Conservation (phyloP, 2,329 filamentous ascomycete genomes). For the Aspergillus unguis region DNA sequence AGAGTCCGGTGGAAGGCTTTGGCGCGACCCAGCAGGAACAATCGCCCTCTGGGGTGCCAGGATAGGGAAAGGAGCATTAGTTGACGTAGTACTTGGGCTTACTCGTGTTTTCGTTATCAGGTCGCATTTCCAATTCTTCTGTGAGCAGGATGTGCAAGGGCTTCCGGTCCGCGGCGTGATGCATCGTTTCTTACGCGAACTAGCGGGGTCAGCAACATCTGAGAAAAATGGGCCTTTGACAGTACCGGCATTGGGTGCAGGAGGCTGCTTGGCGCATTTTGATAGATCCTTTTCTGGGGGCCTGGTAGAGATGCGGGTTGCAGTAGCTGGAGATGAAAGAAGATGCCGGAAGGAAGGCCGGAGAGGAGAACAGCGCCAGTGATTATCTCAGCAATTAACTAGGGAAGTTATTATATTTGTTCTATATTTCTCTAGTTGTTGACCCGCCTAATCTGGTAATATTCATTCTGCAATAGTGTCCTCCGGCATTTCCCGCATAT, state of each 20-base stretch:
- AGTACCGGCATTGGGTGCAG: slow-evolving; percentile 6
- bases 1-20: background rate
- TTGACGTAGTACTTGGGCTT: background rate
- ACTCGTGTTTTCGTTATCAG: background rate
- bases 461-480: slow-evolving; percentile 9
- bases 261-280: slow-evolving; percentile 4
- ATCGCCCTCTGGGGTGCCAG: background rate
- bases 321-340: no score
- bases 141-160: background rate
- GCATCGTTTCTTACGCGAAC: slow-evolving; percentile 5
- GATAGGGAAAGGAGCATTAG: no score
- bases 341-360: no score
- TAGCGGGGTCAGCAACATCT: background rate
- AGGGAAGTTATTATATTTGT: no score
- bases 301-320: no score
- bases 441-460: background rate
- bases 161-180: background rate
- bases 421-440: background rate
- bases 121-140: slow-evolving; percentile 1
- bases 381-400: no score
- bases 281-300: background rate
- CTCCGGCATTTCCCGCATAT: slow-evolving; percentile 8
- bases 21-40: background rate
- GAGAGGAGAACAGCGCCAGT: no score
- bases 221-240: no score